phyloP scores from a whole-genome alignment of 1,139 yeast genomes.

The Candida glucosophila region DNA sequence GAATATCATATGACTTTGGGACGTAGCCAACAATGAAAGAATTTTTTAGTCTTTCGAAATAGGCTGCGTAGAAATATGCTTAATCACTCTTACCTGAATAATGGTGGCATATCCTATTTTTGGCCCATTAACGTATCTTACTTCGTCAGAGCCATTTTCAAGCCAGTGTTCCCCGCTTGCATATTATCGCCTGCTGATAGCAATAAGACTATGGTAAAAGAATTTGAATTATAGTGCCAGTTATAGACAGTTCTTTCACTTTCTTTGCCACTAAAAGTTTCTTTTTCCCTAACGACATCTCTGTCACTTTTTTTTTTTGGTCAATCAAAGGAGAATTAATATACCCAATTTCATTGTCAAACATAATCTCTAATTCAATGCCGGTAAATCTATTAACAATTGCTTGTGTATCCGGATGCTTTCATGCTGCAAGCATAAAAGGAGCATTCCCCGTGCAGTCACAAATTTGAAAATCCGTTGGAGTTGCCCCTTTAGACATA shows the following conservation, averaged over 20 bases:
- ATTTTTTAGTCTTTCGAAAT: slow-evolving; percentile 24
- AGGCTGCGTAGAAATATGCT: slow-evolving; percentile 26
- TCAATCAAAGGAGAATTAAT: slow-evolving; percentile 17
- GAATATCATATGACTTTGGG: slow-evolving; percentile 26
- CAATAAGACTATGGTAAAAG: slow-evolving; percentile 23
- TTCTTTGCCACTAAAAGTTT: too few species aligned
- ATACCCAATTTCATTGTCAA: slow-evolving; percentile 16
- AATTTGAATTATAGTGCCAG: slow-evolving; percentile 24
- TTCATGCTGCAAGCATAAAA: slow-evolving; percentile 15
- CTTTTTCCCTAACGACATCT: slow-evolving; percentile 4
- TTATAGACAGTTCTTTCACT: slow-evolving; percentile 6
- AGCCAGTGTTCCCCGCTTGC: slow-evolving; percentile 29
- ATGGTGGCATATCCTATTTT: slow-evolving; percentile 24
- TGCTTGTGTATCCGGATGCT: slow-evolving; percentile 10
- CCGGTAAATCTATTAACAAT: slow-evolving; percentile 15
- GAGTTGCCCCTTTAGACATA: slow-evolving; percentile 13
- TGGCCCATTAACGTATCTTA: slow-evolving; percentile 22
- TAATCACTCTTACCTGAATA: slow-evolving; percentile 24
- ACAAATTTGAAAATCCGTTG: slow-evolving; percentile 21
- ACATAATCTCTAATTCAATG: slow-evolving; percentile 12
- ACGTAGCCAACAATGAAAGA: slow-evolving; percentile 38
- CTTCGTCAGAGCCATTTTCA: slow-evolving; percentile 20
- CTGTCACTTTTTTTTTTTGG: neutral
- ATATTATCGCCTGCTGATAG: slow-evolving; percentile 19
- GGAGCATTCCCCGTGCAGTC: slow-evolving; percentile 16